A percentile compares a stretch with the other conserved stretches of the same genome.
phyloP scores from a whole-genome alignment of 768 basidiomycete species.

The Calvatia gigantea region DNA sequence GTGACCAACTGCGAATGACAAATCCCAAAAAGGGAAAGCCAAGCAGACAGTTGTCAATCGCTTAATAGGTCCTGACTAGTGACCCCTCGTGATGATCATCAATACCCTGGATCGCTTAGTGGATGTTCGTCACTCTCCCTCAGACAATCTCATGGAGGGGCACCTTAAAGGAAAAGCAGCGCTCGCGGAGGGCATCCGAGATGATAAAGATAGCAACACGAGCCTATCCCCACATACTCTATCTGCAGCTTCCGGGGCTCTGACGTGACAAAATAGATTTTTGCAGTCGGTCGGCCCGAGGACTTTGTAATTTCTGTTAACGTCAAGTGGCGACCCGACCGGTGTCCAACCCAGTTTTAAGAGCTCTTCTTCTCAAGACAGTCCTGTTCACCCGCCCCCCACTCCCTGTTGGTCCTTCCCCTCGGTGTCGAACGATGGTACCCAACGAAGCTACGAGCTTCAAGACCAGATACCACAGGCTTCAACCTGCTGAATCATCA shows the following conservation, averaged over 20 bases:
- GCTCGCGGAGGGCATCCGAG: too few species aligned
- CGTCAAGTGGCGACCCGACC: slow-evolving; percentile 4
- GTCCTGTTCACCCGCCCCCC: neutral
- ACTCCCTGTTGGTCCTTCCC: neutral
- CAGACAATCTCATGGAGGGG: neutral
- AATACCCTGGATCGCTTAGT: too few species aligned
- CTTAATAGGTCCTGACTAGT: too few species aligned
- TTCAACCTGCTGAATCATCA: neutral
- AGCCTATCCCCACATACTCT: neutral
- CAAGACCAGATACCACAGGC: neutral
- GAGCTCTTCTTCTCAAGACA: neutral
- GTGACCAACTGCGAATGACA: neutral
- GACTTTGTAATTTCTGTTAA: slow-evolving; percentile 4
- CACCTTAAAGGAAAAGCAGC: too few species aligned
- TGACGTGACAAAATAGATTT: neutral
- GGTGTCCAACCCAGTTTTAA: neutral
- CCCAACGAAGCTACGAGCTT: neutral
- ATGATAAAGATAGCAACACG: too few species aligned
- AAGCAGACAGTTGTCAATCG: neutral
- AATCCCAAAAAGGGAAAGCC: neutral
- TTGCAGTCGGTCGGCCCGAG: neutral
- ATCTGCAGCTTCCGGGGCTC: neutral
- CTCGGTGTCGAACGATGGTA: neutral
- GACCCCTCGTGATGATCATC: too few species aligned
- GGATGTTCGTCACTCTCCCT: too few species aligned